A percentile compares a stretch with the other conserved stretches of the same genome.
Conservation (phyloP, 768 basidiomycete species). For the Leccinum ochraceum region DNA sequence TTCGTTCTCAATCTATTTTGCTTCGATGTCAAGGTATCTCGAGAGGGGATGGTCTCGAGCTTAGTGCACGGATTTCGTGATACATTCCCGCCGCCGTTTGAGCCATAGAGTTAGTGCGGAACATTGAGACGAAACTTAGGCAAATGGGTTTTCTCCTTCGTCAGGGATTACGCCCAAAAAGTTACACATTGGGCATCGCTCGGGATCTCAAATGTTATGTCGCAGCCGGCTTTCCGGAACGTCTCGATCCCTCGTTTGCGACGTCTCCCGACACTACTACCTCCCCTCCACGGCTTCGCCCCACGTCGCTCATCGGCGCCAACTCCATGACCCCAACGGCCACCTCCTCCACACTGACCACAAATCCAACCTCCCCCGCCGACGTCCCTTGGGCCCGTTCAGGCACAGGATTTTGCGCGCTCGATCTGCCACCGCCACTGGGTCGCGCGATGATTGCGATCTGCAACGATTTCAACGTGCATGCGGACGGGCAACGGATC, state of each 20-base stretch:
- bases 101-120: too few species aligned
- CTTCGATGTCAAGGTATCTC: too few species aligned
- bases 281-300: neutral
- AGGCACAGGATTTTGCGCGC: conserved; percentile 69
- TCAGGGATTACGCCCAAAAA: too few species aligned
- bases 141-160: too few species aligned
- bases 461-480: conserved; percentile 84
- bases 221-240: too few species aligned
- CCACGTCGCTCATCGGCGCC: conserved; percentile 44
- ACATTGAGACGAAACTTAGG: too few species aligned
- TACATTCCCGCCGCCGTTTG: too few species aligned
- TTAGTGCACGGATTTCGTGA: too few species aligned
- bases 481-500: conserved; percentile 42
- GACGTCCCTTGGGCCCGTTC: conserved; percentile 84
- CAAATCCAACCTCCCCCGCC: conserved; percentile 76
- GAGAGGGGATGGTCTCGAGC: too few species aligned
- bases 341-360: conserved; percentile 35
- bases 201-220: too few species aligned
- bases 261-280: conserved; percentile 18
- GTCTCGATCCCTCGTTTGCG: neutral
- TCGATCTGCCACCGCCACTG: conserved; percentile 61
- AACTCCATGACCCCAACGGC: conserved; percentile 41
- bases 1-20: too few species aligned
- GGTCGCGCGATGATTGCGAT: conserved; percentile 68
- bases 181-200: too few species aligned